phyloP scores from a whole-genome alignment of 2,329 filamentous ascomycete species.

The Ophiostoma sp. region DNA sequence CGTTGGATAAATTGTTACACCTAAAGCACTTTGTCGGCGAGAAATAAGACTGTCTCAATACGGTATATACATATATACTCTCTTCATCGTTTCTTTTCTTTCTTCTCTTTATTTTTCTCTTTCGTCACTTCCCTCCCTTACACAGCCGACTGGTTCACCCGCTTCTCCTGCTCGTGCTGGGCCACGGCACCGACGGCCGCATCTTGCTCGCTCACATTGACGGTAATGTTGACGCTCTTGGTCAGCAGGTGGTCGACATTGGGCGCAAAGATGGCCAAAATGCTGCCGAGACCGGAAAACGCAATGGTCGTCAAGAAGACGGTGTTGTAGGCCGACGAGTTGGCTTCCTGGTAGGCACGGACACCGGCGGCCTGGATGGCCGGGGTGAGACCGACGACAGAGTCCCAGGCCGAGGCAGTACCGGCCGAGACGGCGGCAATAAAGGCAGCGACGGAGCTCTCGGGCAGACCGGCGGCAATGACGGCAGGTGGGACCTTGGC shows the following conservation, averaged over 20 bases:
- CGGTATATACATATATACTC: background rate
- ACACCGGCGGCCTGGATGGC: constrained; percentile 36
- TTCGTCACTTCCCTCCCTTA: background rate
- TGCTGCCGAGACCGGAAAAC: constrained; percentile 38
- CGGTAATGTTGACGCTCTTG: constrained; percentile 17
- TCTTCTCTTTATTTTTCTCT: background rate
- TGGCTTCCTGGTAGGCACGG: constrained; percentile 39
- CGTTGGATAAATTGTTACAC: too few species aligned
- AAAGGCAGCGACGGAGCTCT: constrained; percentile 39
- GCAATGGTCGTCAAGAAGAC: constrained; percentile 41
- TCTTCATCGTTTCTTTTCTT: background rate
- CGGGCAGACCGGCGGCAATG: constrained; percentile 41
- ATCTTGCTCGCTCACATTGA: background rate
- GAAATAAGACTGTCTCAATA: background rate
- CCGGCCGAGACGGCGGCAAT: constrained; percentile 36
- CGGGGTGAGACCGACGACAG: constrained; percentile 36
- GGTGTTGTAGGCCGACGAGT: constrained; percentile 38
- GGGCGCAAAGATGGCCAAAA: constrained; percentile 37
- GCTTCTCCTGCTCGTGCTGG: background rate
- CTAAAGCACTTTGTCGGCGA: too few species aligned
- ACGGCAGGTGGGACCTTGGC: constrained; percentile 38
- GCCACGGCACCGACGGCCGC: background rate
- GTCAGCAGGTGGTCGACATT: constrained; percentile 40
- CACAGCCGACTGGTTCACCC: background rate
- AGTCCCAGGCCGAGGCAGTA: constrained; percentile 20